Conservation (phyloP, 768 basidiomycete genomes). For the Postia placenta region DNA sequence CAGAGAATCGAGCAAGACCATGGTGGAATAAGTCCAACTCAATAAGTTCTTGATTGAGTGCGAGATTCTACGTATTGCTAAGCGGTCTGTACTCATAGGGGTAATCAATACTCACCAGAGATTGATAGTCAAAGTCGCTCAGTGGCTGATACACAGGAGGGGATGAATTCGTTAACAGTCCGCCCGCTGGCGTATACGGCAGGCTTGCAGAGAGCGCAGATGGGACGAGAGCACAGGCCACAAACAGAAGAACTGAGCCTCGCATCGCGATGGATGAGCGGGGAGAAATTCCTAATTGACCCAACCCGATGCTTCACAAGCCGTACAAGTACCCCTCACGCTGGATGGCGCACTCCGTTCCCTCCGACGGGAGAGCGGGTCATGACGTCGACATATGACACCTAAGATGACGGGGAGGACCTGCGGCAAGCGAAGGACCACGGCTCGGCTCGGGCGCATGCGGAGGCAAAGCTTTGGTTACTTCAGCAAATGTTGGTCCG, state of each 20-base stretch:
- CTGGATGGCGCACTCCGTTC: neutral
- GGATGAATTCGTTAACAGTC: conserved; percentile 20
- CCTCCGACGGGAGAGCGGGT: neutral
- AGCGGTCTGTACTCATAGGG: neutral
- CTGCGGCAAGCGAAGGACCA: neutral
- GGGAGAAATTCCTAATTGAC: neutral
- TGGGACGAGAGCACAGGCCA: neutral
- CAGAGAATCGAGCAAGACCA: conserved; percentile 48
- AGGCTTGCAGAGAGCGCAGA: neutral
- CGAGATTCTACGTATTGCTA: conserved; percentile 35
- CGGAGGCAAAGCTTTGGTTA: no score
- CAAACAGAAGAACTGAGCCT: neutral
- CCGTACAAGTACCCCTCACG: no score
- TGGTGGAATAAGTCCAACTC: conserved; percentile 56
- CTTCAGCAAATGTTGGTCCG: no score
- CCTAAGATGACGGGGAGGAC: neutral
- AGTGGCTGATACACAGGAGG: conserved; percentile 28
- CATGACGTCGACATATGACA: neutral
- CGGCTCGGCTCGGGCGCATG: no score
- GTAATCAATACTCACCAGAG: conserved; percentile 26
- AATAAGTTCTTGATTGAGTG: conserved; percentile 58
- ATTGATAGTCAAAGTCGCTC: conserved; percentile 46
- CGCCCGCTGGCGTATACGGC: conserved; percentile 18
- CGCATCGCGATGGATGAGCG: neutral
- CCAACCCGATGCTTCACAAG: neutral